Percentiles rank a stretch among this genome's conserved stretches.
These are phyloP conservation scores for Antitrichia curtipendula DNA, from an alignment of 225 moss, liverwort and hornwort genomes.

Conservation along the genomic window DNA sequence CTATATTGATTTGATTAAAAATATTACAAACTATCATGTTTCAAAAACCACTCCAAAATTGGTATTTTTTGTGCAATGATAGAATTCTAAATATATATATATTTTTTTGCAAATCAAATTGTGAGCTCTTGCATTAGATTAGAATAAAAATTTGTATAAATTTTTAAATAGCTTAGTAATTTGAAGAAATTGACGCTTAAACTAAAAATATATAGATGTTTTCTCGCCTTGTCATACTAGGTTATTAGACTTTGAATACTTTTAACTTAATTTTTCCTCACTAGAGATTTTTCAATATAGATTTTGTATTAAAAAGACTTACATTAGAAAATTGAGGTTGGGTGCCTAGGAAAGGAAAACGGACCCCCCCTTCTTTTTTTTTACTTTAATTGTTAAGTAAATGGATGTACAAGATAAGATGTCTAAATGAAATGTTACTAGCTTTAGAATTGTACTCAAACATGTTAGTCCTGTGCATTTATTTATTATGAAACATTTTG, in stretches of 20 bases:
- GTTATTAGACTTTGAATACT: not conserved
- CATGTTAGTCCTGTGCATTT: not conserved
- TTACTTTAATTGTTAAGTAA: not conserved
- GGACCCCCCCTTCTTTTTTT: not conserved
- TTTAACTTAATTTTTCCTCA: not conserved
- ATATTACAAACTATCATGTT: not conserved
- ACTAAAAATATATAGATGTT: not conserved
- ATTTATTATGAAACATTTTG: not conserved
- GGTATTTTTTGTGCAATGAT: too few species aligned
- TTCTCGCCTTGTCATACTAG: too few species aligned
- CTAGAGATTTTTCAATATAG: too few species aligned
- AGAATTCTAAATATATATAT: not conserved
- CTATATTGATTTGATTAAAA: not conserved
- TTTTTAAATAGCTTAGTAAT: not conserved
- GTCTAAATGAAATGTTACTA: not conserved
- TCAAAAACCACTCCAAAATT: not conserved
- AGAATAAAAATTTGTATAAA: not conserved
- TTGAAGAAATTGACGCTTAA: not conserved
- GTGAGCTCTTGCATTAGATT: not conserved
- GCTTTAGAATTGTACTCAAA: not conserved
- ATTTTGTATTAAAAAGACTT: not conserved
- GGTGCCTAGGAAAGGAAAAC: rapidly evolving
- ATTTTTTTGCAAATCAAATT: not conserved
- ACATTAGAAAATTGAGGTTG: not conserved
- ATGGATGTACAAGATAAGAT: not conserved